These are phyloP conservation scores for Tetradesmus obliquus DNA, from an alignment of 139 green algal species.

Conservation along the genomic window DNA sequence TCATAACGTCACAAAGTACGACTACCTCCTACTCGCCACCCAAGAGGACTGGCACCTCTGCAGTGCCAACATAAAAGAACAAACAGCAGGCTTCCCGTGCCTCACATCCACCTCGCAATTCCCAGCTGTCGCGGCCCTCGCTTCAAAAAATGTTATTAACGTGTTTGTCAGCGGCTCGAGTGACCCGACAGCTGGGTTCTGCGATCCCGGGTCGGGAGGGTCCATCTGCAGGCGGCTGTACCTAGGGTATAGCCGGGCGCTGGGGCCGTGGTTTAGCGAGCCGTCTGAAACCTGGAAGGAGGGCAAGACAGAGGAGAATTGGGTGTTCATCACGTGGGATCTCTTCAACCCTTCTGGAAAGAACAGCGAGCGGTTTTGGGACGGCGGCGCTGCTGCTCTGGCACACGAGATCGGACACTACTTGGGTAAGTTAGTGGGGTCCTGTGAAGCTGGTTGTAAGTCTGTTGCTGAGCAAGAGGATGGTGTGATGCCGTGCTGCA, in stretches of 20 bases:
- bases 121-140: background rate
- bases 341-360: background rate
- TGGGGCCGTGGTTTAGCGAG: constrained; percentile 20
- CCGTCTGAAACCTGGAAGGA: constrained; percentile 11
- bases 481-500: too few relatives aligned
- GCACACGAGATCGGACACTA: constrained; percentile 39
- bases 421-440: background rate
- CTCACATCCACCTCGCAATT: background rate
- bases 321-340: constrained; percentile 26
- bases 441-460: too few relatives aligned
- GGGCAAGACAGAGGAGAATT: constrained; percentile 2
- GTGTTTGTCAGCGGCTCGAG: constrained; percentile 20
- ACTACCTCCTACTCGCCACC: constrained; percentile 9
- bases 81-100: constrained; percentile 9
- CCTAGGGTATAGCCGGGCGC: background rate
- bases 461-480: too few relatives aligned
- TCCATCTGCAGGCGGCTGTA: background rate
- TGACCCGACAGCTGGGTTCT: background rate
- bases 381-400: constrained; percentile 1
- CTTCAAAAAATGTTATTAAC: constrained; percentile 13
- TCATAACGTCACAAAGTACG: background rate
- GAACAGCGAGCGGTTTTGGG: background rate
- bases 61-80: background rate
- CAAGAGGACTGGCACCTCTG: constrained; percentile 14
- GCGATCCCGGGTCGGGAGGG: background rate